phyloP scores from a whole-genome alignment of 1,284 basidiomycete genomes.

The Pyrrhoderma noxium region DNA sequence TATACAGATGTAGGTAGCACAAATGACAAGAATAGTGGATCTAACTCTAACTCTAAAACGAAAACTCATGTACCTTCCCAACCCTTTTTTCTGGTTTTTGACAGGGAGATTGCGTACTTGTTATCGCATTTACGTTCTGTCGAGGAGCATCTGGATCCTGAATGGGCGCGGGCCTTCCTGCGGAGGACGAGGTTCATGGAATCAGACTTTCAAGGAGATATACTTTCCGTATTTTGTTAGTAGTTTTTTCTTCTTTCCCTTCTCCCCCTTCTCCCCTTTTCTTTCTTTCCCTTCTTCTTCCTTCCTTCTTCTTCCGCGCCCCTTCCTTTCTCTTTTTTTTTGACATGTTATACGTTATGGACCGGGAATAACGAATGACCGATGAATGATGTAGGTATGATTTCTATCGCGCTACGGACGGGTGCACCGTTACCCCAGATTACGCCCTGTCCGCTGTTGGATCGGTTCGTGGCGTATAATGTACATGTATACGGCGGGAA shows the following conservation, averaged over 20 bases:
- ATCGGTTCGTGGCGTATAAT: constrained; percentile 43
- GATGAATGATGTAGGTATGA: constrained; percentile 45
- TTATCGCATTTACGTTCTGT: constrained; percentile 61
- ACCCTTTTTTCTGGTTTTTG: no score
- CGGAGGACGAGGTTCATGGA: constrained; percentile 73
- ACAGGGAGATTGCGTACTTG: constrained; percentile 52
- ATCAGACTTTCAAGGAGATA: constrained; percentile 77
- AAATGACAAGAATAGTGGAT: no score
- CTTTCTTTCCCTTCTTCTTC: background rate
- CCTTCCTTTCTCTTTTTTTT: no score
- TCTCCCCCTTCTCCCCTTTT: background rate
- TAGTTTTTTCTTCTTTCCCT: constrained; percentile 5
- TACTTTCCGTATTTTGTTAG: constrained; percentile 72
- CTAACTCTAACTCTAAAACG: no score
- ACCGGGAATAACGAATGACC: no score
- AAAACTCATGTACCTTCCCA: no score
- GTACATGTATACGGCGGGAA: constrained; percentile 17
- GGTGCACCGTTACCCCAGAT: constrained; percentile 79
- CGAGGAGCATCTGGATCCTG: constrained; percentile 55
- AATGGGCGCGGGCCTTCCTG: constrained; percentile 75
- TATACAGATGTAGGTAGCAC: constrained; percentile 47
- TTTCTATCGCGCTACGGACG: constrained; percentile 64
- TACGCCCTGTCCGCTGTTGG: constrained; percentile 75
- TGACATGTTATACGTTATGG: no score
- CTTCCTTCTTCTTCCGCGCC: no score